Conservation (phyloP, 2,329 filamentous ascomycete genomes). For the Botryotinia globosa region DNA sequence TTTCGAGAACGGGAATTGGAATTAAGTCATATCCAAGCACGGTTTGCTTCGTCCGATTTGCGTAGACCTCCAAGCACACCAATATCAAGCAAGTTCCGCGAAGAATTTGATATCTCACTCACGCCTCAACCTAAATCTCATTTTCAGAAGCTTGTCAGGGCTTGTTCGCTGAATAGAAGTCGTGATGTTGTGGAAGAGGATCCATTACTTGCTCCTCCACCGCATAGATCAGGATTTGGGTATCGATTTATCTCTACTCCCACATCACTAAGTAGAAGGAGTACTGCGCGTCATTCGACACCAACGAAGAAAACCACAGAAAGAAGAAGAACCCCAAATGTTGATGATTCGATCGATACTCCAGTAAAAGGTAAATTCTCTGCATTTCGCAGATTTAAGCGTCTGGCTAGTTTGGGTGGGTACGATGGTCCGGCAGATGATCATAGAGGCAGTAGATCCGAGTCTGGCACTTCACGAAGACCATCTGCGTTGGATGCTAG, state of each 20-base stretch:
- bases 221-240: conserved; percentile 20
- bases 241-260: conserved; percentile 23
- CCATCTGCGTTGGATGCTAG: conserved; percentile 3
- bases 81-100: conserved; percentile 35
- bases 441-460: no score
- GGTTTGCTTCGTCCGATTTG: conserved; percentile 30
- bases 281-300: neutral
- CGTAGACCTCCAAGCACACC: conserved; percentile 29
- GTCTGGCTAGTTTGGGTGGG: conserved; percentile 15
- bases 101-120: conserved; percentile 33
- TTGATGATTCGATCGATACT: conserved; percentile 8
- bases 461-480: neutral
- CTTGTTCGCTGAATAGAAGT: conserved; percentile 11
- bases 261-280: neutral
- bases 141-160: conserved; percentile 19
- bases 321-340: neutral
- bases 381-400: conserved; percentile 13
- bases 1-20: conserved; percentile 34
- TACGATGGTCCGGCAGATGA: conserved; percentile 18
- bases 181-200: conserved; percentile 6
- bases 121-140: conserved; percentile 10
- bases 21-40: conserved; percentile 28
- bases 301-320: neutral
- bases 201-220: conserved; percentile 5
- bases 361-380: conserved; percentile 16